phyloP scores from a whole-genome alignment of 2,329 filamentous ascomycete genomes.

The Botrytis hyacinthi region DNA sequence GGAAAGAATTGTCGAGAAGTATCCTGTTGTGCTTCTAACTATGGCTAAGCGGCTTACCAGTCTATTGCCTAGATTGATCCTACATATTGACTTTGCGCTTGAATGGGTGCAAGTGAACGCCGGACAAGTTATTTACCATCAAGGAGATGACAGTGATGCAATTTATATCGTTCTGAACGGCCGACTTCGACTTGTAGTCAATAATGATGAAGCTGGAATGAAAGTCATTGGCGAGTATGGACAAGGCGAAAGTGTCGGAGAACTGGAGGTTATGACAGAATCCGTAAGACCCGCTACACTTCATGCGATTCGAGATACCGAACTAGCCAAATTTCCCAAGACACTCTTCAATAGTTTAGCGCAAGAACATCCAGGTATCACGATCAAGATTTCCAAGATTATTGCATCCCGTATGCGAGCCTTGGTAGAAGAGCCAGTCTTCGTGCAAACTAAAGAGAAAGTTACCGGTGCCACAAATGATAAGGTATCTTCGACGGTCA shows the following conservation, averaged over 20 bases:
- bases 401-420: constrained; percentile 93
- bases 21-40: constrained; percentile 87
- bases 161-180: constrained; percentile 98
- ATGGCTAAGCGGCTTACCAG: constrained; percentile 94
- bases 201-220: constrained; percentile 77
- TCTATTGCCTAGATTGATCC: constrained; percentile 80
- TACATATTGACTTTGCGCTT: constrained; percentile 96
- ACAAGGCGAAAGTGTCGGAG: constrained; percentile 95
- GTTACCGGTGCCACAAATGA: constrained; percentile 58
- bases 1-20: constrained; percentile 87
- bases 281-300: constrained; percentile 85
- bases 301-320: constrained; percentile 94
- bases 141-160: constrained; percentile 92
- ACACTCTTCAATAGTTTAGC: constrained; percentile 97
- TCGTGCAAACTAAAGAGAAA: constrained; percentile 62
- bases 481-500: constrained; percentile 80
- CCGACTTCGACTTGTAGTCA: constrained; percentile 78
- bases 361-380: constrained; percentile 95
- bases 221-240: constrained; percentile 89
- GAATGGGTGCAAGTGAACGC: constrained; percentile 98
- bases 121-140: constrained; percentile 90
- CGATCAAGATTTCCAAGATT: constrained; percentile 98
- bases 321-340: constrained; percentile 92
- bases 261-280: constrained; percentile 95
- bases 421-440: constrained; percentile 76